A percentile compares a stretch with the other conserved stretches of the same genome.
Evolutionary conservation across 805 yeast species (phyloP).

Genomic region (Kluyveromyces aestuarii): DNA sequence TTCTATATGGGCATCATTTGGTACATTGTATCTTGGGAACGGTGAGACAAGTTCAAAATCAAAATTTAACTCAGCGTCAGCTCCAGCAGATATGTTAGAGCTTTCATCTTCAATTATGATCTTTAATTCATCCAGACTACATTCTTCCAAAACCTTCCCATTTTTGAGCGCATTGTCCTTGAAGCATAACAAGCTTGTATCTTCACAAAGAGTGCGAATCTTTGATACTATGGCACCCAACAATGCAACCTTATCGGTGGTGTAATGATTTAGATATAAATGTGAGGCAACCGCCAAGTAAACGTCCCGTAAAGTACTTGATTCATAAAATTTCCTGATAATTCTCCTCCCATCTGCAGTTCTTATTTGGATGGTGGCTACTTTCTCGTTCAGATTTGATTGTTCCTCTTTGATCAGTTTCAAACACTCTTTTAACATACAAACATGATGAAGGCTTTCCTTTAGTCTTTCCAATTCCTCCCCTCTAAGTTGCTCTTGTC

Average conservation of each 20-base stretch:
- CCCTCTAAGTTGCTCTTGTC: conserved; percentile 2
- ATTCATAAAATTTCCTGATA: conserved; percentile 15
- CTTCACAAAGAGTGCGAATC: conserved; percentile 10
- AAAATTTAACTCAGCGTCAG: conserved; percentile 30
- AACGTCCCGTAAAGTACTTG: conserved; percentile 14
- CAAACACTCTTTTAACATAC: conserved; percentile 18
- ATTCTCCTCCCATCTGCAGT: conserved; percentile 24
- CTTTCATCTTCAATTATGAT: background rate
- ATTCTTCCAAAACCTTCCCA: background rate
- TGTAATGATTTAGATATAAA: conserved; percentile 26
- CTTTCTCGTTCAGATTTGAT: conserved; percentile 2
- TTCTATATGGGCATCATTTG: conserved; percentile 17
- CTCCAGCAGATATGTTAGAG: conserved; percentile 18
- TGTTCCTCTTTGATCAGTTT: conserved; percentile 2
- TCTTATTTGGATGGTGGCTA: conserved; percentile 25
- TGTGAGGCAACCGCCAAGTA: conserved; percentile 21
- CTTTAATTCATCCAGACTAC: background rate
- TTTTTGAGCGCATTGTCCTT: conserved; percentile 5
- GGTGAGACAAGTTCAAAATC: conserved; percentile 54
- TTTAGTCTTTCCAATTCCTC: conserved; percentile 10
- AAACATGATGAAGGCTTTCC: conserved; percentile 12
- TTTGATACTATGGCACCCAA: conserved; percentile 42
- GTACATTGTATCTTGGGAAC: conserved; percentile 49
- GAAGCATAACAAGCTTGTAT: conserved; percentile 15
- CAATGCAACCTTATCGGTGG: conserved; percentile 70